Conservation (phyloP, 2,329 filamentous ascomycete species). For the Myriosclerotinia curreyana region DNA sequence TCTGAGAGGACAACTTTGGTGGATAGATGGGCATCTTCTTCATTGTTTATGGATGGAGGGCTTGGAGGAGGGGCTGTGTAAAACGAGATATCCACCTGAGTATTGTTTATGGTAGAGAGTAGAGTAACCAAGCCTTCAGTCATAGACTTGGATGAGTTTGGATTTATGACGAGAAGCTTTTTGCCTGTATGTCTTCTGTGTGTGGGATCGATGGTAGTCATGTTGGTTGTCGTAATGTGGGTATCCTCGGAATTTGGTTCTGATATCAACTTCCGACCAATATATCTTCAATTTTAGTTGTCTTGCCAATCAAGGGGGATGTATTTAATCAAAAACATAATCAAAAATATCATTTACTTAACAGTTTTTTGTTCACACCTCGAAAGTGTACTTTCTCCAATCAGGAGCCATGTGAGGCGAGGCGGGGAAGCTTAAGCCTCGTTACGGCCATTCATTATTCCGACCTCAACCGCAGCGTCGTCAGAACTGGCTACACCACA, state of each 20-base stretch:
- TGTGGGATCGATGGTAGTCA: constrained; percentile 5
- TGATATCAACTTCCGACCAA: no score
- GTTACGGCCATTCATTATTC: constrained; percentile 18
- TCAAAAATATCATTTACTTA: neutral
- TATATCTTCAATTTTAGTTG: neutral
- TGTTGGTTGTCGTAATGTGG: neutral
- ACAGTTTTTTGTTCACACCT: neutral
- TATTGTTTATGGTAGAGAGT: constrained; percentile 40
- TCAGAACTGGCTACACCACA: constrained; percentile 26
- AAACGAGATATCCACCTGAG: constrained; percentile 33
- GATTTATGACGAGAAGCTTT: constrained; percentile 70
- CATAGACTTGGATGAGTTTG: constrained; percentile 73
- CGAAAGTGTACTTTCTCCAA: neutral
- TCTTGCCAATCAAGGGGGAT: neutral
- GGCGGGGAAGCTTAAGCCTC: constrained; percentile 20
- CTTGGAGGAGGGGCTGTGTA: constrained; percentile 59
- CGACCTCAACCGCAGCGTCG: constrained; percentile 28
- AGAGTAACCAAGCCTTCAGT: constrained; percentile 59
- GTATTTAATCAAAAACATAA: neutral
- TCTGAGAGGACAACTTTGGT: constrained; percentile 59
- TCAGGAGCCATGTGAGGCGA: constrained; percentile 5
- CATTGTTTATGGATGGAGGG: constrained; percentile 76
- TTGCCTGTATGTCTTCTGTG: constrained; percentile 27
- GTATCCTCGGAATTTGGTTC: neutral
- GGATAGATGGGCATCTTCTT: constrained; percentile 62